Evolutionary conservation across 2,329 filamentous ascomycete species (phyloP).

Genomic region (Neopestalotiopsis rosae): DNA sequence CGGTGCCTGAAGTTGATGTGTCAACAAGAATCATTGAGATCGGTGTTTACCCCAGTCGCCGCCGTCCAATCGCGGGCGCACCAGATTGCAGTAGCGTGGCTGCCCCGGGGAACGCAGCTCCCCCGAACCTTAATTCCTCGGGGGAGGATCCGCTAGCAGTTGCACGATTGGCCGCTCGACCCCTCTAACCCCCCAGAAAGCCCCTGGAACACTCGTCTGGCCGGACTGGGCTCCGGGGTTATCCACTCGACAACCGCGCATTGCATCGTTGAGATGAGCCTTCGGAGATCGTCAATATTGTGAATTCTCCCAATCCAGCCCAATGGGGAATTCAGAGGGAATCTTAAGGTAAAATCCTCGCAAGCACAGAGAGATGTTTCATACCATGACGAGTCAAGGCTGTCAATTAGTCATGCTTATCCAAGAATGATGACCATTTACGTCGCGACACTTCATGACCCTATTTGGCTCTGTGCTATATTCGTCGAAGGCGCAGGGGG

Average conservation of each 20-base stretch:
- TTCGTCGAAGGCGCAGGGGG: too few relatives aligned
- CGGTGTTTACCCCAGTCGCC: constrained; percentile 15
- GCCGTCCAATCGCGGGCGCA: background rate
- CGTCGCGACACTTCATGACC: too few relatives aligned
- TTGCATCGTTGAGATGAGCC: background rate
- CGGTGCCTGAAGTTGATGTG: background rate
- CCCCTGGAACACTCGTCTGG: background rate
- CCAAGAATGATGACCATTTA: too few relatives aligned
- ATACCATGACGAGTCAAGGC: too few relatives aligned
- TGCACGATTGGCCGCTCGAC: background rate
- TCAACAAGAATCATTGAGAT: constrained; percentile 13
- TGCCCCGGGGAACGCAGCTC: background rate
- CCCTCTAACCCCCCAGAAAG: background rate
- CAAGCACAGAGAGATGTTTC: too few relatives aligned
- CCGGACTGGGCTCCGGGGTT: background rate
- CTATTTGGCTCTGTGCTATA: too few relatives aligned
- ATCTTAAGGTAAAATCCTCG: background rate
- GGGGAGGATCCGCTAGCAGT: background rate
- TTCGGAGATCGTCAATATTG: constrained; percentile 1
- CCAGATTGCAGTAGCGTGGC: background rate
- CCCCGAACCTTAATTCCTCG: background rate
- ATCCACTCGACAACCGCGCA: background rate
- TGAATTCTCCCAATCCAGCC: background rate
- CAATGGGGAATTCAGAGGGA: background rate
- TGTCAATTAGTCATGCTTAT: too few relatives aligned